Conservation (phyloP, 352 stramenopile species). For the Pythium vanterpoolii region DNA sequence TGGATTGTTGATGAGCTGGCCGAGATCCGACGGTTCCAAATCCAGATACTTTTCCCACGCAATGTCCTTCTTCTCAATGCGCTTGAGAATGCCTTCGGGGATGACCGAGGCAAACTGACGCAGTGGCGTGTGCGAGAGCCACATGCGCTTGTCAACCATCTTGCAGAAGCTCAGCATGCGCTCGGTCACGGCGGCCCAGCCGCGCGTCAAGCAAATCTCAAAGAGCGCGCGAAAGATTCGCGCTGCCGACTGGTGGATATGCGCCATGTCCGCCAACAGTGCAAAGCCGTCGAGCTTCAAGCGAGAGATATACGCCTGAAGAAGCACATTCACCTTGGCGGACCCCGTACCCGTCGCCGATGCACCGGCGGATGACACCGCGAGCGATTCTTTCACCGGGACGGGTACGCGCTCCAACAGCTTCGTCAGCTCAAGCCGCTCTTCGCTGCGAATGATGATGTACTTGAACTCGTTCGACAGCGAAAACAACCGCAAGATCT, state of each 20-base stretch:
- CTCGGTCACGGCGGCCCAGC: slow-evolving; percentile 94
- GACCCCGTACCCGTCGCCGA: slow-evolving; percentile 60
- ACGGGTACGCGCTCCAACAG: slow-evolving; percentile 97
- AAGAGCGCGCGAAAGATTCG: slow-evolving; percentile 99
- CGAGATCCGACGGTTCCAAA: slow-evolving; percentile 96
- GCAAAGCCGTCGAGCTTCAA: slow-evolving; percentile 98
- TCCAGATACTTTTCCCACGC: slow-evolving; percentile 98
- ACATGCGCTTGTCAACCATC: slow-evolving; percentile 99
- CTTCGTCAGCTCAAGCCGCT: slow-evolving; percentile 98
- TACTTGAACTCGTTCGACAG: slow-evolving; percentile 99
- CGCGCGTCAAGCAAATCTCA: slow-evolving; percentile 96
- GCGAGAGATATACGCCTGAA: slow-evolving; percentile 99
- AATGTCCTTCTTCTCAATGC: slow-evolving; percentile 99
- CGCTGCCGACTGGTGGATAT: slow-evolving; percentile 98
- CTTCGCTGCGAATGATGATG: slow-evolving; percentile 97
- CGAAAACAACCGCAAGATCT: slow-evolving; percentile 98
- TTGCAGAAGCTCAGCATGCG: slow-evolving; percentile 97
- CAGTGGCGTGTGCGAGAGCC: slow-evolving; percentile 96
- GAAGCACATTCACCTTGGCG: slow-evolving; percentile 98
- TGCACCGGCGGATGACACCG: slow-evolving; percentile 34
- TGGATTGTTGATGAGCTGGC: slow-evolving; percentile 95
- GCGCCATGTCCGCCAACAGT: slow-evolving; percentile 98
- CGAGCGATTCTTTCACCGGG: slow-evolving; percentile 95
- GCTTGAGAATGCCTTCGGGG: slow-evolving; percentile 94
- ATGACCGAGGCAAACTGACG: slow-evolving; percentile 94